Evolutionary conservation across 139 green algal genomes (phyloP), one percentile per base, ranked within the genome.

Genomic region (Micractinium sp.): DNA sequence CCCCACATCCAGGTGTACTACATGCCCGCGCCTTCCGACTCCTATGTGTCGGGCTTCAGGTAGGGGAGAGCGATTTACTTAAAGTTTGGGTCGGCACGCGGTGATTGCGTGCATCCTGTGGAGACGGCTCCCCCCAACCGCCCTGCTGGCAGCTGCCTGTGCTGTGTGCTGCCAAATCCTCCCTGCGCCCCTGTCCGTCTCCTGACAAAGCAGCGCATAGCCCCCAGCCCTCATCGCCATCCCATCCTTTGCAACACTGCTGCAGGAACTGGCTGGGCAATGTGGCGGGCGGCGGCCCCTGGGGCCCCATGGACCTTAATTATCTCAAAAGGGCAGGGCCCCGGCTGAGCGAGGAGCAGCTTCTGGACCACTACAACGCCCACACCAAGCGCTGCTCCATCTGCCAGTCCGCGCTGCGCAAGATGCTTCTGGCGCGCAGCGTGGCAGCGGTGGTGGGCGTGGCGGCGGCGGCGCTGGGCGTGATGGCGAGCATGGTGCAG

Each of bases 11-110:
- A n/a, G n/a, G 91, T 94, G 25, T 94, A 91, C 67, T 87, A 91
- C 88, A 92, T 95, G 90, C 91, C 93, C 3, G 87, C 87, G 3
- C 73, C 81, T 9, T 87, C 84, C 25, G 93, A 95, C 67, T 85
- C 91, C 23, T 93, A 90, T 56, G 93, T 95, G 25, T 61, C 87
- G 2, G 91, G 89, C 38, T 94, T 94, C 27, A 87, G 82, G 82
- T 78, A 25, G 13, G 82, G 2, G 35, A 0, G 16, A 13, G 7
- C 31, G 35, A 23, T 3, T 13, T 13, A 29, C 16, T 2, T 12
- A 27, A 0, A 7, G 23, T 23, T 22, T 66, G 20, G 7, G 22
- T 2, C 27, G 4, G 80, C 41, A 22, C 16, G 39, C 38, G 19
- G 33, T 12, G 9, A 1, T 60, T 81, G 18, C 33, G 31, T n/a